Evolutionary conservation across 2,329 filamentous ascomycete genomes (phyloP), one percentile per base, ranked within the genome.

Genomic region (Hymenoscyphus salicellus): DNA sequence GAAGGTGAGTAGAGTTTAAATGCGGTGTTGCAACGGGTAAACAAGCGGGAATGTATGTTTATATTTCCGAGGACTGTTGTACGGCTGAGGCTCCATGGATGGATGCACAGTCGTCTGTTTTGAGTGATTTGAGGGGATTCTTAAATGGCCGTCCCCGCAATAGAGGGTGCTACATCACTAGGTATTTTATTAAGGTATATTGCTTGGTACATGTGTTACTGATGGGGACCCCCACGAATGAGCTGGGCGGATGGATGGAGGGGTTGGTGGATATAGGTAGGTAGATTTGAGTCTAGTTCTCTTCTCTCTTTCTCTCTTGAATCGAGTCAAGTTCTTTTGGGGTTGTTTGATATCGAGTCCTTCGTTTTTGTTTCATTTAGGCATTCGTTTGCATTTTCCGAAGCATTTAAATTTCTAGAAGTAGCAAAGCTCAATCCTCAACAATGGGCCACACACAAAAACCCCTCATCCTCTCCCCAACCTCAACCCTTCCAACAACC

Each of bases 161-260:
- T 2, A 7, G 3, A 4, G 30, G 3, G 30, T 32, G 30, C 30
- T 32, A 32, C n/a, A n/a, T n/a, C n/a, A n/a, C n/a, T n/a, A n/a
- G 68, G 49, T 61, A 64, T 58, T 63, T 69, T 17, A 63, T 62
- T 23, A 58, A 36, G 10, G 33, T 36, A 36, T 11, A 36, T 36
- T 36, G 33, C 14, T 36, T n/a, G n/a, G 33, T 14, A 36, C 33
- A 36, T 36, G 33, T 14, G 33, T 36, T 11, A 36, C 41, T 7
- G 41, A 46, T n/a, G n/a, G 41, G 8, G 41, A 46, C 41, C 41
- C 41, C 41, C 17, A 46, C 41, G 41, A 46, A 20, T 46, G 41
- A 17, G 20, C 38, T 43, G 38, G 16, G 38, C 16, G n/a, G 43
- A 49, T 49, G 43, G 43, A 23, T 49, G 43, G 43, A 23, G 8